Conservation (phyloP, 2,329 filamentous ascomycete species). For the Mollisiaceae sp. region DNA sequence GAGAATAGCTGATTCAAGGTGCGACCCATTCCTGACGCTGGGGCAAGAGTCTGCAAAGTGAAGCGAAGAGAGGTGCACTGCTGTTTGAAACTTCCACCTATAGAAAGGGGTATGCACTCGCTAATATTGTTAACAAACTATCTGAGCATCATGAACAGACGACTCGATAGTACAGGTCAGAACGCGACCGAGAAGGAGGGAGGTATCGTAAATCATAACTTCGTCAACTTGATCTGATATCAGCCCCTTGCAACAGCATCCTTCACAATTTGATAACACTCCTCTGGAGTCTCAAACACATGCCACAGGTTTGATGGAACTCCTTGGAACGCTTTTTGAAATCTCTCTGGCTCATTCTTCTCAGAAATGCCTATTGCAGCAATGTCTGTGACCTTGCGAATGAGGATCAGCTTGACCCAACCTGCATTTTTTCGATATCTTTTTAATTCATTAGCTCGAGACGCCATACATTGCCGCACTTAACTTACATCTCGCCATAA, state of each 20-base stretch:
- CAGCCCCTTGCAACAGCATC: conserved; percentile 32
- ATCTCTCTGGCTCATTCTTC: conserved; percentile 76
- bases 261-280: conserved; percentile 56
- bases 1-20: no score
- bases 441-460: conserved; percentile 18
- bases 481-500: conserved; percentile 78
- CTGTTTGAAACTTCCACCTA: background rate
- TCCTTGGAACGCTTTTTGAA: conserved; percentile 80
- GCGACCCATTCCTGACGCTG: no score
- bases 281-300: conserved; percentile 78
- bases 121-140: background rate
- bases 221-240: background rate
- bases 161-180: no score
- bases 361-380: conserved; percentile 71
- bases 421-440: conserved; percentile 68
- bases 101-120: background rate
- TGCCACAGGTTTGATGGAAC: conserved; percentile 76
- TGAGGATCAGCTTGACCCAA: conserved; percentile 85
- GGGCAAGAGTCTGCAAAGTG: no score
- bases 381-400: conserved; percentile 81
- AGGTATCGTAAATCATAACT: conserved; percentile 4
- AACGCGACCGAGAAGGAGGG: no score
- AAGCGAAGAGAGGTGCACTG: background rate
- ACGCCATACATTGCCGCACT: background rate
- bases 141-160: no score